These are phyloP conservation scores for Coniella lustricola DNA, from an alignment of 2,329 filamentous ascomycete genomes.

Conservation along the genomic window DNA sequence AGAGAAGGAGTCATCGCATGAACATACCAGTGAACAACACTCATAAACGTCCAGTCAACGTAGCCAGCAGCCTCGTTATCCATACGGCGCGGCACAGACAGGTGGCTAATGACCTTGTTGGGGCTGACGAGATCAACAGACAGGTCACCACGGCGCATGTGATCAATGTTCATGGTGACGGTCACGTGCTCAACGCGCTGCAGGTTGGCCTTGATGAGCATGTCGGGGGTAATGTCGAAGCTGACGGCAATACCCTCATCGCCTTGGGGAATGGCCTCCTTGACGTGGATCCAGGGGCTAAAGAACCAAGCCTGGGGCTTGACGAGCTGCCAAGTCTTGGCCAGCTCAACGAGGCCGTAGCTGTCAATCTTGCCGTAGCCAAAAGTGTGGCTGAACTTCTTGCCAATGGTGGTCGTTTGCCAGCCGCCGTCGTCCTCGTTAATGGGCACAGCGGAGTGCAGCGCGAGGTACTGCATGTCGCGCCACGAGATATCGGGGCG, in stretches of 20 bases:
- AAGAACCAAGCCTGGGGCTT: conserved; percentile 95
- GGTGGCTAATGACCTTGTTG: conserved; percentile 70
- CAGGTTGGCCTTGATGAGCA: conserved; percentile 76
- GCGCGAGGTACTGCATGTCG: conserved; percentile 85
- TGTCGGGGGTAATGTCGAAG: conserved; percentile 77
- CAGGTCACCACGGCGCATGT: conserved; percentile 80
- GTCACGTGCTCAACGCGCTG: conserved; percentile 89
- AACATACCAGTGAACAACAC: conserved; percentile 83
- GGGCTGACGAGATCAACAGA: conserved; percentile 90
- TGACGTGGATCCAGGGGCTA: conserved; percentile 89
- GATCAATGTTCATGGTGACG: conserved; percentile 92
- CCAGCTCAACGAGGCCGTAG: conserved; percentile 74
- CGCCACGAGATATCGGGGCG: conserved; percentile 87
- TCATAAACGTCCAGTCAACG: conserved; percentile 98
- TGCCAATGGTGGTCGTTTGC: conserved; percentile 73
- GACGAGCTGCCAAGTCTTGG: conserved; percentile 78
- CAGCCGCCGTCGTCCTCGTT: conserved; percentile 67
- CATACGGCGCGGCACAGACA: conserved; percentile 65
- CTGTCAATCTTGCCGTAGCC: conserved; percentile 95
- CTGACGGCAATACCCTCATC: conserved; percentile 67
- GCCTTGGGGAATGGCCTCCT: conserved; percentile 79
- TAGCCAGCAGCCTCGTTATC: conserved; percentile 68
- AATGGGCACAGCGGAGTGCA: conserved; percentile 77
- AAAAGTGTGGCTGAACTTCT: conserved; percentile 87
- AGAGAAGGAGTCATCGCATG: neutral